Conservation (phyloP, 1,139 yeast genomes). For the Saccharomyces hybrid region DNA sequence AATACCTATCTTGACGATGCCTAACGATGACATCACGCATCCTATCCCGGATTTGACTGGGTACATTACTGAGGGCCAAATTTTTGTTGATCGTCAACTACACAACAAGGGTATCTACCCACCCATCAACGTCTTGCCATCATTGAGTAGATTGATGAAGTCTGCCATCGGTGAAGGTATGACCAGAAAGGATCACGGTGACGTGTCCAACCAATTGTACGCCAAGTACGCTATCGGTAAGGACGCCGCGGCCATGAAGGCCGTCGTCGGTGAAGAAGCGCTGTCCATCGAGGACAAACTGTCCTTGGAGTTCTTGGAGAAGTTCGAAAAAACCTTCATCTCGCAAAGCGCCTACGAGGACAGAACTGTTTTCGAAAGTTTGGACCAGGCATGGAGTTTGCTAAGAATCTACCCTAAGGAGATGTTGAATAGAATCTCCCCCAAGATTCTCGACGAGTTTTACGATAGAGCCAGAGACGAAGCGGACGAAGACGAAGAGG, state of each 20-base stretch:
- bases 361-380: constrained; percentile 87
- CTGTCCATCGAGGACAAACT: constrained; percentile 94
- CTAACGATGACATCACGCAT: constrained; percentile 98
- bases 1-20: constrained; percentile 98
- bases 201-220: constrained; percentile 95
- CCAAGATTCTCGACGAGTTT: constrained; percentile 90
- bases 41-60: constrained; percentile 99
- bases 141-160: constrained; percentile 96
- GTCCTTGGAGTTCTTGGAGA: constrained; percentile 93
- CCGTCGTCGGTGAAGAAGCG: constrained; percentile 99
- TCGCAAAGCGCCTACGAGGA: constrained; percentile 95
- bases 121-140: constrained; percentile 96
- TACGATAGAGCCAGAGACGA: constrained; percentile 83
- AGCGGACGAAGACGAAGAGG: constrained; percentile 42
- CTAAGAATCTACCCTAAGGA: constrained; percentile 98
- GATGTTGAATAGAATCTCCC: constrained; percentile 95
- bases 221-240: constrained; percentile 99
- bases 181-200: constrained; percentile 99
- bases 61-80: constrained; percentile 98
- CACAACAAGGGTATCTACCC: constrained; percentile 96
- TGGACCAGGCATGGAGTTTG: constrained; percentile 97
- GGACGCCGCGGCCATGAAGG: constrained; percentile 99
- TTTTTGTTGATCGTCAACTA: constrained; percentile 92
- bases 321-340: constrained; percentile 92
- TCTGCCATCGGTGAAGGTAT: constrained; percentile 99